Evolutionary conservation across 768 basidiomycete genomes (phyloP).

Genomic region (Hortiboletus flavorubellus): DNA sequence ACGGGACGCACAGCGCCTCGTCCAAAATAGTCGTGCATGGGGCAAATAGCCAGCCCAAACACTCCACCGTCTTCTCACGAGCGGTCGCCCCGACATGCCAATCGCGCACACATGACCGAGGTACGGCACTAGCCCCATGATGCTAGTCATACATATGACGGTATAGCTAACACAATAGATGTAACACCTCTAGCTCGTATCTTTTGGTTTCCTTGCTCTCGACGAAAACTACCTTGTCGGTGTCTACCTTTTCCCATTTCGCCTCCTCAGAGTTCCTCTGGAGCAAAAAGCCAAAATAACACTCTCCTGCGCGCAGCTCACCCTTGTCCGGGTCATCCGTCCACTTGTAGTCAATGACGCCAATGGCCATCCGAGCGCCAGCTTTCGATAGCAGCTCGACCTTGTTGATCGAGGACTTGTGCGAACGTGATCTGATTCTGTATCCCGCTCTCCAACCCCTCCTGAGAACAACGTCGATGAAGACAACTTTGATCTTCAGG

Average conservation of each 20-base stretch:
- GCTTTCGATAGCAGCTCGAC: background rate
- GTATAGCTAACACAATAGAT: background rate
- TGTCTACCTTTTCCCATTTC: conserved; percentile 3
- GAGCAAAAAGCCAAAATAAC: conserved; percentile 2
- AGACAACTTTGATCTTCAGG: conserved; percentile 3
- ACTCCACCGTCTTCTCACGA: too few relatives aligned
- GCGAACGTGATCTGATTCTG: background rate
- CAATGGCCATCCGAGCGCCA: background rate
- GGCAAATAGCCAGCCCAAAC: too few relatives aligned
- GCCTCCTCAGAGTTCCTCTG: background rate
- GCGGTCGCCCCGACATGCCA: too few relatives aligned
- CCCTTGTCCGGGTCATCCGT: background rate
- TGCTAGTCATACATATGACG: too few relatives aligned
- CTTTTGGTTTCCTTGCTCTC: background rate
- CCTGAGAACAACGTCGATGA: background rate
- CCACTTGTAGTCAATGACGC: conserved; percentile 3
- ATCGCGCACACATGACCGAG: too few relatives aligned
- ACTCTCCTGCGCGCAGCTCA: background rate
- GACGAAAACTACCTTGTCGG: background rate
- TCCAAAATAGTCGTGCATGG: too few relatives aligned
- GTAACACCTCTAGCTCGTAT: background rate
- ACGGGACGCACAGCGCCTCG: too few relatives aligned
- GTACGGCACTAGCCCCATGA: too few relatives aligned
- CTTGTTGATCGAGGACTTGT: background rate
- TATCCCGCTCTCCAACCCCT: background rate